Base-by-base conservation (phyloP, 345 rosid genomes). In the Melaleuca alternifolia region DNA sequence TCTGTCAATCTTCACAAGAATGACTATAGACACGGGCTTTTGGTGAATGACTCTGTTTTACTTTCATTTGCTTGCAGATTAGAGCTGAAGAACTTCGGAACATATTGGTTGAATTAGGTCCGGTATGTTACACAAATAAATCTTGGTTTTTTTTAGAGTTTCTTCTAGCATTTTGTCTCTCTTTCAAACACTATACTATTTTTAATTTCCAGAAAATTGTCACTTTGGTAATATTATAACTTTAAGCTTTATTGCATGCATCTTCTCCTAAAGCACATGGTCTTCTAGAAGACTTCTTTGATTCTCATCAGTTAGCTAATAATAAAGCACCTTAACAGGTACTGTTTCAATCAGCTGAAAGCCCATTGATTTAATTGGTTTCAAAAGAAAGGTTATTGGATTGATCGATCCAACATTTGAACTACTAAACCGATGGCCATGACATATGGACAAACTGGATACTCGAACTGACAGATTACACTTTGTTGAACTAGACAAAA, bases 11-110 rank as follows among this genome's bases (percentile, higher is more conserved):
- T n/a, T 56, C 20, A 24, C 59, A 33, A 53, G 54, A 84, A 53
- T 24, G 50, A 30, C 16, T 21, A 18, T 18, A 33, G 54, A 85
- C n/a, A 51, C 37, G 46, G 50, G 21, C 33, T 46, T 26, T 82
- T 6, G 30, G 52, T 82, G 21, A 56, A 28, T 51, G 46, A 48
- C n/a, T 48, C 51, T 24, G 50, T 24, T 30, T 23, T 50, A 28
- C 50, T 76, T 52, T 26, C 56, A 24, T 84, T 87, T 50, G 56
- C 21, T 52, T 89, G 88, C 93, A 97, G 98, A 92, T 94, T 87
- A 94, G 99, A 92, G 99, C 98, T 83, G 96, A 94, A 51, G 95
- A 96, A 91, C 96, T 97, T 88, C 92, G 99, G 89, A 91, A 90
- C 89, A 92, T 96, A 85, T 91, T 97, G 84, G 91, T 92, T 86